Evolutionary conservation across 768 basidiomycete species (phyloP).

Genomic region (Suillus subalutaceus): DNA sequence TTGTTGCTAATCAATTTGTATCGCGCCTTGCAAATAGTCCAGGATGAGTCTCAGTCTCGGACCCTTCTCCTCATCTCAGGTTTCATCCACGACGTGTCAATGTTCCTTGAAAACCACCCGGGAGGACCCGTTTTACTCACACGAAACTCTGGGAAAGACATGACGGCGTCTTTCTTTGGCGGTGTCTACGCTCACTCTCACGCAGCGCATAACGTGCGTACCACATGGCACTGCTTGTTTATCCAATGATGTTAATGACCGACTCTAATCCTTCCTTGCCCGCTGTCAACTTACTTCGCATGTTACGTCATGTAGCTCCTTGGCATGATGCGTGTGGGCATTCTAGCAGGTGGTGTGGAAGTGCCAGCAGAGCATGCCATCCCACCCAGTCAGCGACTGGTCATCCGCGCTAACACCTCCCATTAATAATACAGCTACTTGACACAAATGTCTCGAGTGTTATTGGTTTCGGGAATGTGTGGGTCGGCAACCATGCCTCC

Average conservation of each 20-base stretch:
- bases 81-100: slow-evolving; percentile 83
- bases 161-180: slow-evolving; percentile 84
- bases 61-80: slow-evolving; percentile 77
- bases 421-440: slow-evolving; percentile 1
- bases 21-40: slow-evolving; percentile 44
- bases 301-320: slow-evolving; percentile 47
- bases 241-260: not conserved
- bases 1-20: slow-evolving; percentile 1
- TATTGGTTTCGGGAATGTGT: not conserved
- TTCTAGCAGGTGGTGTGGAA: slow-evolving; percentile 67
- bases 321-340: slow-evolving; percentile 77
- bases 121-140: slow-evolving; percentile 68
- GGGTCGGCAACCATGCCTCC: not conserved
- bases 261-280: not conserved
- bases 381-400: slow-evolving; percentile 48
- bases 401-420: slow-evolving; percentile 25
- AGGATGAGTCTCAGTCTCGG: slow-evolving; percentile 65
- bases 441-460: not conserved
- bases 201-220: slow-evolving; percentile 75
- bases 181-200: slow-evolving; percentile 83
- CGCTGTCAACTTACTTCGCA: not conserved
- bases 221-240: slow-evolving; percentile 12
- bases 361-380: slow-evolving; percentile 44
- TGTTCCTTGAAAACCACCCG: slow-evolving; percentile 77
- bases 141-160: slow-evolving; percentile 71